Evolutionary conservation across 1,139 yeast genomes (phyloP).

Genomic region (Eremothecium cymbalariae): DNA sequence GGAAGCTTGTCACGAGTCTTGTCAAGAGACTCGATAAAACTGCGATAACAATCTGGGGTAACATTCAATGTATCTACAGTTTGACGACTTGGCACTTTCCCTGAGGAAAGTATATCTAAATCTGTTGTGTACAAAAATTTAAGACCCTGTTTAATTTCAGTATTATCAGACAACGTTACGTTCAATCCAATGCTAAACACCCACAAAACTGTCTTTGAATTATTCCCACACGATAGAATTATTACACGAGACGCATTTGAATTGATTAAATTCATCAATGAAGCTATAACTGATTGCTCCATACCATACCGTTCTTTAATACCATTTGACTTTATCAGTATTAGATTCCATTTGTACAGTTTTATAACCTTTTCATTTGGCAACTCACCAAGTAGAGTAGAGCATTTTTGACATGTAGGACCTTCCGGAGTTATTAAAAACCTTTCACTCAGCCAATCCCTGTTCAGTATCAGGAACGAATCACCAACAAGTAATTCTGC

Average conservation of each 20-base stretch:
- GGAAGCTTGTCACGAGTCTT: constrained; percentile 13
- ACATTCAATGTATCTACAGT: constrained; percentile 19
- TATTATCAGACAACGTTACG: constrained; percentile 13
- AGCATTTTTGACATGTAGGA: constrained; percentile 17
- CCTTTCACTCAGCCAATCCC: constrained; percentile 13
- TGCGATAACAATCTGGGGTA: constrained; percentile 11
- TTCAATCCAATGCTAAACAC: constrained; percentile 22
- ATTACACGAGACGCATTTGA: constrained; percentile 22
- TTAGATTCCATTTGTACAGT: constrained; percentile 24
- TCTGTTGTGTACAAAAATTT: constrained; percentile 21
- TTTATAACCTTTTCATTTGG: constrained; percentile 16
- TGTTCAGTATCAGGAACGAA: constrained; percentile 18
- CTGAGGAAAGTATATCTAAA: constrained; percentile 5
- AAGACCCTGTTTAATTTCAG: constrained; percentile 13
- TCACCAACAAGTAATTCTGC: constrained; percentile 25
- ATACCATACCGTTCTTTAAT: constrained; percentile 13
- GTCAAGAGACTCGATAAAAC: constrained; percentile 13
- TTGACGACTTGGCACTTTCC: constrained; percentile 5
- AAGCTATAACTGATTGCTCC: constrained; percentile 17
- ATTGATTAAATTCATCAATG: constrained; percentile 17
- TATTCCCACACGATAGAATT: constrained; percentile 12
- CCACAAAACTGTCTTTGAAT: constrained; percentile 19
- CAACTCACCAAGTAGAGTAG: constrained; percentile 15
- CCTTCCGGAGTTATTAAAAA: constrained; percentile 1
- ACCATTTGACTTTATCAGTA: constrained; percentile 8